These are phyloP conservation scores for Cyberlindnera bimundalis DNA, from an alignment of 805 yeast species.

Conservation along the genomic window DNA sequence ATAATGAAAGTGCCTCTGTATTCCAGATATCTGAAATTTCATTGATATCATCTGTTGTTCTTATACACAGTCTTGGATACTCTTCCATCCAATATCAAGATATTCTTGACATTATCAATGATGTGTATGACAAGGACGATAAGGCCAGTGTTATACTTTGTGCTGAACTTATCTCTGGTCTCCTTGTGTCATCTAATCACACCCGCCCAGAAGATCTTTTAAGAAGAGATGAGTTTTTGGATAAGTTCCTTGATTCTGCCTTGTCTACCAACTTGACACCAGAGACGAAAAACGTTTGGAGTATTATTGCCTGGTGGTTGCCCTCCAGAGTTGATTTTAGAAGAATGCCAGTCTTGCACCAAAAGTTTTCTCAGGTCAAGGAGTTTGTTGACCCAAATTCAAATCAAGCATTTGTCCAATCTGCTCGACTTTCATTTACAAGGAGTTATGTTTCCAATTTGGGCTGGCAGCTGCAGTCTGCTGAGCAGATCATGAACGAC, in stretches of 20 bases:
- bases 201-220: conserved; percentile 34
- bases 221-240: conserved; percentile 45
- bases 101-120: conserved; percentile 45
- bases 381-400: conserved; percentile 47
- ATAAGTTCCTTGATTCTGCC: conserved; percentile 40
- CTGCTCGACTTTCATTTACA: conserved; percentile 56
- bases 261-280: conserved; percentile 64
- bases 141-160: conserved; percentile 72
- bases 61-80: conserved; percentile 44
- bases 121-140: conserved; percentile 59
- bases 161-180: conserved; percentile 67
- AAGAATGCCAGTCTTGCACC: conserved; percentile 50
- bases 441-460: conserved; percentile 46
- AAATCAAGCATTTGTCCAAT: conserved; percentile 62
- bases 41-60: conserved; percentile 47
- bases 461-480: conserved; percentile 52
- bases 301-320: conserved; percentile 68
- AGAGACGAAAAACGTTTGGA: conserved; percentile 73
- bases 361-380: conserved; percentile 39
- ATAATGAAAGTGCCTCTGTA: conserved; percentile 64
- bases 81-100: conserved; percentile 47
- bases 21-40: conserved; percentile 66
- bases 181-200: conserved; percentile 47
- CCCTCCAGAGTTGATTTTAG: conserved; percentile 65
- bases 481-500: conserved; percentile 40